A percentile compares a stretch with the other conserved stretches of the same genome.
These are phyloP conservation scores for Ceratocystis diversiconidia DNA, from an alignment of 2,329 filamentous ascomycete species.

Conservation along the genomic window DNA sequence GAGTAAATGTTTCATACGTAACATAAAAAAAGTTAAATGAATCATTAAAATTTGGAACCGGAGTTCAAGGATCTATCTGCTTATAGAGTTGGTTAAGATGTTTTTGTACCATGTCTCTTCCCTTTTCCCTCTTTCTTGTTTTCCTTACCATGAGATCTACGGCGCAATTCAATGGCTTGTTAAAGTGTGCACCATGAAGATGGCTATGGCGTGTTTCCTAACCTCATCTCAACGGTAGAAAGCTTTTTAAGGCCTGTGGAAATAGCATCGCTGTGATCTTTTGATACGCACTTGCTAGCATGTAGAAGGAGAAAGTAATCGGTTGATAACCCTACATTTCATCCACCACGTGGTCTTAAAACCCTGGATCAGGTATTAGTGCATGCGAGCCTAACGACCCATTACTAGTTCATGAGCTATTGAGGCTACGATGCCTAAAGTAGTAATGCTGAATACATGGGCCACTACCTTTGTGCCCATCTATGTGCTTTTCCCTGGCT, in stretches of 20 bases:
- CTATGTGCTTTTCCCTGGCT: not conserved
- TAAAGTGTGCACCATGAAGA: constrained; percentile 1
- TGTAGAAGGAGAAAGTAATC: too few species aligned
- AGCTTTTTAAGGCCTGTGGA: not conserved
- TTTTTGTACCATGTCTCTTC: constrained; percentile 5
- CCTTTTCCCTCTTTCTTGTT: constrained; percentile 1
- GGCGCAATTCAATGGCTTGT: constrained; percentile 2
- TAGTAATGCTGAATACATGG: too few species aligned
- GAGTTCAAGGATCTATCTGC: constrained; percentile 12
- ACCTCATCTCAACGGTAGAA: not conserved
- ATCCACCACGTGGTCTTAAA: too few species aligned
- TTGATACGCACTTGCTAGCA: not conserved
- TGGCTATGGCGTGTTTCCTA: not conserved
- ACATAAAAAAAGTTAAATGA: constrained; percentile 17
- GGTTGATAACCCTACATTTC: too few species aligned
- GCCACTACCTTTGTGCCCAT: not conserved
- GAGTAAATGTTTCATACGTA: constrained; percentile 36
- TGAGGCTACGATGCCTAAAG: too few species aligned
- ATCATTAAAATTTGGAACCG: constrained; percentile 12
- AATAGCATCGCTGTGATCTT: not conserved
- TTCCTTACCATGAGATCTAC: constrained; percentile 1
- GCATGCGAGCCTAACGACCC: too few species aligned
- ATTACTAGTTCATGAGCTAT: too few species aligned
- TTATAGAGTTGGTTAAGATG: constrained; percentile 8
- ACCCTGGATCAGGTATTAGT: too few species aligned